Evolutionary conservation across 108 stramenopile species (phyloP), one percentile per base, ranked within the genome.

Genomic region (Seminavis robusta): DNA sequence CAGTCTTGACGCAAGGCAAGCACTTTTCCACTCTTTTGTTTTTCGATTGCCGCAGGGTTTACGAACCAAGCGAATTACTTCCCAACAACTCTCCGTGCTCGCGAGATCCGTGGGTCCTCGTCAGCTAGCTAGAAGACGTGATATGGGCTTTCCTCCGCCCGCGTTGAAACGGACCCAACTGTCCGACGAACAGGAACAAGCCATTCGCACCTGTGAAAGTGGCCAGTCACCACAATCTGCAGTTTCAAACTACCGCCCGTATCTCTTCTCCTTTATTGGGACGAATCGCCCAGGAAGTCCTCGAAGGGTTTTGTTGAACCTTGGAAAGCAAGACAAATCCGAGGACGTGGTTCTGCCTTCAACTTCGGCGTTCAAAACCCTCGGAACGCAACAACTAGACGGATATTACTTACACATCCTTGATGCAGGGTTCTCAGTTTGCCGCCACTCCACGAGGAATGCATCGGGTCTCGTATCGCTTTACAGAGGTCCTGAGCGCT

Each of bases 391-490:
- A 37, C 36, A 13, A 37, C 13, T 13, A 13, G 36, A 37, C 36
- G 36, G 13, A 1, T 55, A 40, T 11, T 10, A 20, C 5, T 47
- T 23, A 46, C 25, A n/a, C n/a, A 33, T 9, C 62, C 6, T 1
- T 69, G 60, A 23, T 34, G 1, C 17, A 33, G 17, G 40, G 54
- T 26, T 45, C 68, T 0, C 15, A n/a, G 1, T 71, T 76, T 44
- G 74, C 56, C 11, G 27, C 27, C 5, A 52, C 38, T 19, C 74
- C 74, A 10, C 55, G 74, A 0, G 69, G 74, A 0, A 69, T 71
- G 24, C 65, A 76, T 42, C 19, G 25, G 29, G 70, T 76, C 49
- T 43, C 47, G 36, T 76, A 76, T 52, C 43, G 74, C 0, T 76
- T 76, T 29, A 45, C 64, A 0, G 69, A 76, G 34, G 52, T 36